Conservation (phyloP, 352 stramenopile genomes). For the Phytophthora citricola region DNA sequence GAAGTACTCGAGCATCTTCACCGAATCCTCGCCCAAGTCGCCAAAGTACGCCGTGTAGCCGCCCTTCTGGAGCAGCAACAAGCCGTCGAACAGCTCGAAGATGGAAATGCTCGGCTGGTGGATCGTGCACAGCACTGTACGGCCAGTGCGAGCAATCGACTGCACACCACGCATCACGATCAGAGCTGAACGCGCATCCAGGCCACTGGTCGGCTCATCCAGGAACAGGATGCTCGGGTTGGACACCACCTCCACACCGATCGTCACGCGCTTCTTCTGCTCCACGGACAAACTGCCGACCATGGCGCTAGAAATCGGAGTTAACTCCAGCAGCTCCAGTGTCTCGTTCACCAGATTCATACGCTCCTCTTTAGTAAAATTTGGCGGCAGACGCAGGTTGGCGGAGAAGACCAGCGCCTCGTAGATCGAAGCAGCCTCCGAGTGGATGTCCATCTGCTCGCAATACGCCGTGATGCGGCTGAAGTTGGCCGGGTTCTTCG, state of each 20-base stretch:
- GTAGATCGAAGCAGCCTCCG: conserved; percentile 79
- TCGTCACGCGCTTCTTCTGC: conserved; percentile 93
- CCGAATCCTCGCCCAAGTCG: conserved; percentile 80
- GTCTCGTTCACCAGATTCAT: conserved; percentile 60
- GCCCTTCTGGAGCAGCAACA: conserved; percentile 83
- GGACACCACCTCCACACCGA: conserved; percentile 91
- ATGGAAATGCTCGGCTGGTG: conserved; percentile 84
- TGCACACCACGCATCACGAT: conserved; percentile 90
- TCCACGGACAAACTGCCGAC: conserved; percentile 73
- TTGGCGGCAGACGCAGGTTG: conserved; percentile 74
- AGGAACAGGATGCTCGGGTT: conserved; percentile 95
- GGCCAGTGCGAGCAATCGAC: conserved; percentile 86
- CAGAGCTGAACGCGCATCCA: conserved; percentile 86
- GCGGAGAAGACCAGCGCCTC: conserved; percentile 94
- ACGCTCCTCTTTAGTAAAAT: conserved; percentile 39
- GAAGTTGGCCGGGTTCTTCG: too few relatives aligned
- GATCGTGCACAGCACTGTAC: conserved; percentile 82
- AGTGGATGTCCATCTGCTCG: conserved; percentile 92
- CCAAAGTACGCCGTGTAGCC: conserved; percentile 85
- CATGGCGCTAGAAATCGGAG: conserved; percentile 20
- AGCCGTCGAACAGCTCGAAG: conserved; percentile 92
- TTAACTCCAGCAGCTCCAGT: conserved; percentile 61
- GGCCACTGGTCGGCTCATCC: conserved; percentile 91
- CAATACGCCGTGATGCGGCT: too few relatives aligned
- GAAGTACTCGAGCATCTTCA: conserved; percentile 91